Base-by-base conservation (phyloP, 2,329 filamentous ascomycete genomes). In the Nannizziopsis arthrosporioides region DNA sequence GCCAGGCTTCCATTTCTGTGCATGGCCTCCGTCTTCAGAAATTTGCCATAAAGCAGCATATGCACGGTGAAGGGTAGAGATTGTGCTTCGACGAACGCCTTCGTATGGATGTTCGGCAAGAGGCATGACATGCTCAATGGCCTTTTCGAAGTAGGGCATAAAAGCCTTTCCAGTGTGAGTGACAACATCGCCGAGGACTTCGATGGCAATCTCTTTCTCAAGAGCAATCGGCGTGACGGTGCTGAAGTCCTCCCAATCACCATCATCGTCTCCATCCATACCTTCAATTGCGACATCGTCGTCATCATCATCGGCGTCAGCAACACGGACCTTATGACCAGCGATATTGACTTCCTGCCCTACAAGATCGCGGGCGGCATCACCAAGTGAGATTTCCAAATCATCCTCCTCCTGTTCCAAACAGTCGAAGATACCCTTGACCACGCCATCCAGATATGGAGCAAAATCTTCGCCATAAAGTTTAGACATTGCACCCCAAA, bases 171-270 rank as follows among this genome's bases (percentile, higher is more conserved):
- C 88, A 42, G 86, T 86, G 71, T 93, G 82, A 41, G 85, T 83
- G 60, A 96, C 82, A 53, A 98, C 80, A 62, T 98, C 92, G 55
- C 89, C 92, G 32, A 95, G 77, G 5, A 95, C 89, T 66, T 98
- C 92, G 39, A 94, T 80, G 34, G 92, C 90, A 58, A 96, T 93
- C 69, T 98, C 92, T 70, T 96, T 95, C 75, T 96, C 92, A 59
- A 94, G 78, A 18, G 90, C 87, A 48, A 95, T 79, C 46, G 88
- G 87, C 19, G 87, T 93, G 53, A 93, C 85, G 44, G 86, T 86
- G 50, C 80, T 82, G 42, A 93, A 74, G 58, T 88, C 85, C 58
- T 88, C 84, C 77, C 85, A 88, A 52, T 88, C 85, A 50, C 87
- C 85, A 38, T 90, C 84, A 34, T 87, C 82, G 40, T 88, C 82